Evolutionary conservation across 768 basidiomycete species (phyloP).

Genomic region (Xerocomellus chrysenteron): DNA sequence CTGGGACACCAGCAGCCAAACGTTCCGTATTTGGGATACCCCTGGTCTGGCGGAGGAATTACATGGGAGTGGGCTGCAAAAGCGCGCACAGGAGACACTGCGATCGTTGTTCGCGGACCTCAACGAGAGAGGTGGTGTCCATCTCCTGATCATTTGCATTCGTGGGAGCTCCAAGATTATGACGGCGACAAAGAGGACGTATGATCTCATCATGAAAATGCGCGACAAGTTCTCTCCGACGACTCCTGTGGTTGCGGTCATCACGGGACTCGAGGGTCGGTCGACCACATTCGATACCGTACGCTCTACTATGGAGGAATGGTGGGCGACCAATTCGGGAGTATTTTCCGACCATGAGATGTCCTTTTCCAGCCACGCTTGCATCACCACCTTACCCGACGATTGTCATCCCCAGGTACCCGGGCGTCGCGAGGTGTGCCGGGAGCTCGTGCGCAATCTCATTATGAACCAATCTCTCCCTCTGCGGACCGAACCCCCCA

Average conservation of each 20-base stretch:
- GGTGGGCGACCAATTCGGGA: slow-evolving; percentile 37
- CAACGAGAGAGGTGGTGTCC: slow-evolving; percentile 20
- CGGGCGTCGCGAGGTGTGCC: slow-evolving; percentile 22
- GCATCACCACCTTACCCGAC: slow-evolving; percentile 36
- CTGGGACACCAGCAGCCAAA: slow-evolving; percentile 6
- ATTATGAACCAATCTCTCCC: slow-evolving; percentile 15
- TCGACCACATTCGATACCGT: slow-evolving; percentile 8
- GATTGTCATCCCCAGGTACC: slow-evolving; percentile 19
- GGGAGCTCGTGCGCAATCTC: slow-evolving; percentile 17
- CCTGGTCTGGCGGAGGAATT: slow-evolving; percentile 29
- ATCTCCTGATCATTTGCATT: slow-evolving; percentile 30
- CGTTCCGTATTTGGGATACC: slow-evolving; percentile 31
- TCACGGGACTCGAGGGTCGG: slow-evolving; percentile 32
- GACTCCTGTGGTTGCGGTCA: slow-evolving; percentile 27
- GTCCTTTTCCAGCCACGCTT: slow-evolving; percentile 35
- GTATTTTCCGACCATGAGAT: slow-evolving; percentile 31
- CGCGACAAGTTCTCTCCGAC: slow-evolving; percentile 14
- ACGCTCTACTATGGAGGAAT: slow-evolving; percentile 32
- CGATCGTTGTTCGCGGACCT: slow-evolving; percentile 23
- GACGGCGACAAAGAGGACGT: slow-evolving; percentile 17
- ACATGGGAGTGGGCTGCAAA: slow-evolving; percentile 16
- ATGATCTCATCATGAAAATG: slow-evolving; percentile 16
- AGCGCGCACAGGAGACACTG: slow-evolving; percentile 19
- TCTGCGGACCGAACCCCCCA: slow-evolving; percentile 16
- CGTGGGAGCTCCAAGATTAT: slow-evolving; percentile 18